phyloP scores from a whole-genome alignment of 805 yeast species.

The Huiozyma naganishii region DNA sequence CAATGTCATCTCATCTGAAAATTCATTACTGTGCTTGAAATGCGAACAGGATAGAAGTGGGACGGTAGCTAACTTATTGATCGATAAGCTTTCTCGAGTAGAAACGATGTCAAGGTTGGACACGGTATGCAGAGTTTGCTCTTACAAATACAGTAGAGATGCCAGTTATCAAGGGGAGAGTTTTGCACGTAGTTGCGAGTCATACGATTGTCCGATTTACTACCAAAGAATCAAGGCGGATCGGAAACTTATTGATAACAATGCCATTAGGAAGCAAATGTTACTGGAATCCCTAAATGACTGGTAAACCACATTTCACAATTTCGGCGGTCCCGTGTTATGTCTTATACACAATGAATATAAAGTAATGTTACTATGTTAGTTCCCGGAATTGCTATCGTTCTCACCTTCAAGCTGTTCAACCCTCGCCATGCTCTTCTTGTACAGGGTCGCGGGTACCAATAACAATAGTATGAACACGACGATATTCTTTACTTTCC shows the following conservation, averaged over 20 bases:
- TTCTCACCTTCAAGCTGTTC: neutral
- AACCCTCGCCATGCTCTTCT: too few relatives aligned
- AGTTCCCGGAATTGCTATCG: neutral
- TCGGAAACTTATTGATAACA: slow-evolving; percentile 20
- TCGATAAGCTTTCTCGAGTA: slow-evolving; percentile 3
- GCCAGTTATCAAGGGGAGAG: slow-evolving; percentile 23
- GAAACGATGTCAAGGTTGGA: slow-evolving; percentile 17
- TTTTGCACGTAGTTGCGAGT: slow-evolving; percentile 35
- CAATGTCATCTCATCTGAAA: neutral
- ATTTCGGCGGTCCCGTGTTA: too few relatives aligned
- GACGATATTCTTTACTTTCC: too few relatives aligned
- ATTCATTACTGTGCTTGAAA: slow-evolving; percentile 24
- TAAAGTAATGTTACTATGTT: too few relatives aligned
- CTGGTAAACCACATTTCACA: slow-evolving; percentile 10
- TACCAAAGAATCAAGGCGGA: slow-evolving; percentile 40
- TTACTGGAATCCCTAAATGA: slow-evolving; percentile 10
- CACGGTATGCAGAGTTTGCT: slow-evolving; percentile 31
- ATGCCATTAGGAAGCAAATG: slow-evolving; percentile 2
- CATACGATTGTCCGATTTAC: slow-evolving; percentile 56
- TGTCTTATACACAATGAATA: too few relatives aligned
- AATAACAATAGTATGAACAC: too few relatives aligned
- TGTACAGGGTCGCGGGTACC: too few relatives aligned
- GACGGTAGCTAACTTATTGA: slow-evolving; percentile 26
- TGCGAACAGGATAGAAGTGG: slow-evolving; percentile 30
- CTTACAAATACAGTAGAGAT: slow-evolving; percentile 18